Conservation (phyloP, 345 rosid species). For the Angophora floribunda region DNA sequence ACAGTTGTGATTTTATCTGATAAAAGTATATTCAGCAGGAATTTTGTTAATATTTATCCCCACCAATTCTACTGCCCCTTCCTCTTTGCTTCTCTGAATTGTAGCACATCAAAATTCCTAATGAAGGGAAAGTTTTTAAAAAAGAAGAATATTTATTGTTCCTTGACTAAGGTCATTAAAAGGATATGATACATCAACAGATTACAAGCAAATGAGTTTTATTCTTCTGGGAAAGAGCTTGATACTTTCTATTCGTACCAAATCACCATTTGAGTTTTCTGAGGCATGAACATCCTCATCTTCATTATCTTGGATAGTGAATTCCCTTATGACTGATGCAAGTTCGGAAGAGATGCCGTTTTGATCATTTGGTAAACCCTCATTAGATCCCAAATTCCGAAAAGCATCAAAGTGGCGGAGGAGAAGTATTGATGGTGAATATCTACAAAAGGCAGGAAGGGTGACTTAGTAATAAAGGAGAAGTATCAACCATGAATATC, state of each 20-base stretch:
- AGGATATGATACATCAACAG: not conserved
- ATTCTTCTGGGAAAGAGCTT: not conserved
- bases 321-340: slow-evolving; percentile 80
- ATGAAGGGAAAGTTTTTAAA: not conserved
- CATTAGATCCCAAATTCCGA: slow-evolving; percentile 57
- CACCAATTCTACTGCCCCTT: not conserved
- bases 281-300: slow-evolving; percentile 32
- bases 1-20: not conserved
- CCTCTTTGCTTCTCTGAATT: not conserved
- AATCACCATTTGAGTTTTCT: slow-evolving; percentile 29
- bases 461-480: not conserved
- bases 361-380: slow-evolving; percentile 67
- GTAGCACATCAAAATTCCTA: not conserved
- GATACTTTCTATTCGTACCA: slow-evolving; percentile 33
- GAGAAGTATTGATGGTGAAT: slow-evolving; percentile 74
- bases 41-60: not conserved
- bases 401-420: slow-evolving; percentile 89
- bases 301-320: slow-evolving; percentile 56
- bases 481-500: not conserved
- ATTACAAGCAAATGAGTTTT: not conserved
- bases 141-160: not conserved
- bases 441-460: slow-evolving; percentile 36
- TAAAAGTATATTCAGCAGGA: not conserved
- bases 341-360: slow-evolving; percentile 69
- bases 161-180: not conserved